These are phyloP conservation scores for Cyberlindnera amylophila DNA, from an alignment of 805 yeast genomes.

Conservation along the genomic window DNA sequence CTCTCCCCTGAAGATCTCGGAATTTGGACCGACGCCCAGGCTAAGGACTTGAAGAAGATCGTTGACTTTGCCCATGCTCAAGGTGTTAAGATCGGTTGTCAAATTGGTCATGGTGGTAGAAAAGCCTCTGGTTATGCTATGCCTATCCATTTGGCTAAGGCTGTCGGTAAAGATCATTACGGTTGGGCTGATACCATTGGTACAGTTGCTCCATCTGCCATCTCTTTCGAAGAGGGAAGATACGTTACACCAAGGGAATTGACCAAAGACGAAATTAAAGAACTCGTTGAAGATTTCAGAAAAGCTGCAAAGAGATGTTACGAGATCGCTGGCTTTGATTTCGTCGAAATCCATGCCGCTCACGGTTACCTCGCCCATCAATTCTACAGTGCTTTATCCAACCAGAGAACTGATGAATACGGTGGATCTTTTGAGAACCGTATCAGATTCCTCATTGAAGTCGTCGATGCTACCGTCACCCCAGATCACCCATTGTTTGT, in stretches of 20 bases:
- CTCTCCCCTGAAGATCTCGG: conserved; percentile 46
- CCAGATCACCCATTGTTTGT: conserved; percentile 42
- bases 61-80: conserved; percentile 46
- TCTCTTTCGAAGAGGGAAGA: conserved; percentile 23
- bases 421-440: conserved; percentile 64
- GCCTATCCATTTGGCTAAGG: conserved; percentile 30
- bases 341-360: conserved; percentile 33
- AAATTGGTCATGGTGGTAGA: conserved; percentile 54
- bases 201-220: conserved; percentile 44
- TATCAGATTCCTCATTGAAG: conserved; percentile 44
- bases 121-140: conserved; percentile 37
- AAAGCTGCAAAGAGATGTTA: conserved; percentile 47
- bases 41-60: conserved; percentile 34
- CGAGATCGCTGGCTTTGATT: conserved; percentile 32
- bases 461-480: conserved; percentile 44
- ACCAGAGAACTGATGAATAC: conserved; percentile 56
- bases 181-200: conserved; percentile 39
- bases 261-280: conserved; percentile 38
- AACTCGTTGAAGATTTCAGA: conserved; percentile 39
- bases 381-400: conserved; percentile 40
- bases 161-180: conserved; percentile 31
- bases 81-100: conserved; percentile 45
- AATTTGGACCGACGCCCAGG: conserved; percentile 48
- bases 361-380: conserved; percentile 54
- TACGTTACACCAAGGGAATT: conserved; percentile 39